Evolutionary conservation across 257 asterid species (phyloP), one percentile per base, ranked within the genome.

Genomic region (Ilex aquifolium): DNA sequence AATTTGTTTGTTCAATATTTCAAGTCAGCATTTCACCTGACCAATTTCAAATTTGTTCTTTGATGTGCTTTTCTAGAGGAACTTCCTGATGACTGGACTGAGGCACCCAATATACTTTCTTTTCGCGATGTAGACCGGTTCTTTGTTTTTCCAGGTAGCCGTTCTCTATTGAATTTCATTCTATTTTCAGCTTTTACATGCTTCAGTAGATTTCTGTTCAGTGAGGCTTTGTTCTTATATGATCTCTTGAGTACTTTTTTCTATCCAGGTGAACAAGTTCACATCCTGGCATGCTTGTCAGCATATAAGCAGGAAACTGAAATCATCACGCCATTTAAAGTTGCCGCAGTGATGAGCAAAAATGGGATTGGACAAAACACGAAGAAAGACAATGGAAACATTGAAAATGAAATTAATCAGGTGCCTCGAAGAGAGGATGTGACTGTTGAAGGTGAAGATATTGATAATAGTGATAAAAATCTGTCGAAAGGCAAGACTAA

Each of bases 301-400:
- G 95, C 96, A 32, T 85, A 58, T 79, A 92, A 89, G 80, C 89
- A 87, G 76, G 97, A 92, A 61, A 82, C 81, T 51, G 97, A 92
- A 87, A 79, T 92, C 65, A 92, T 92, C 53, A 89, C 99, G 21
- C 99, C 99, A 53, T 92, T 92, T 81, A 89, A 87, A 77, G 95
- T 92, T 74, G 99, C 99, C 16, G 99, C 92, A 15, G 81, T 78
- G 69, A 89, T 89, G 95, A 85, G 79, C 77, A 91, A 85, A 82
- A 86, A 78, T 65, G 95, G 92, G 54, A 67, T 83, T 44, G 80
- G 85, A 36, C 76, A 75, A 65, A 75, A 70, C 77, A 59, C 71
- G 57, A 80, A 65, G 56, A 69, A 73, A 65, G 82, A 82, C 67
- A 87, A 85, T 63, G 94, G 89, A 62, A 78, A 73, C 53, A 32